These are phyloP conservation scores for Rhodosporidiobolus odoratus DNA, from an alignment of 768 basidiomycete genomes.

Conservation along the genomic window DNA sequence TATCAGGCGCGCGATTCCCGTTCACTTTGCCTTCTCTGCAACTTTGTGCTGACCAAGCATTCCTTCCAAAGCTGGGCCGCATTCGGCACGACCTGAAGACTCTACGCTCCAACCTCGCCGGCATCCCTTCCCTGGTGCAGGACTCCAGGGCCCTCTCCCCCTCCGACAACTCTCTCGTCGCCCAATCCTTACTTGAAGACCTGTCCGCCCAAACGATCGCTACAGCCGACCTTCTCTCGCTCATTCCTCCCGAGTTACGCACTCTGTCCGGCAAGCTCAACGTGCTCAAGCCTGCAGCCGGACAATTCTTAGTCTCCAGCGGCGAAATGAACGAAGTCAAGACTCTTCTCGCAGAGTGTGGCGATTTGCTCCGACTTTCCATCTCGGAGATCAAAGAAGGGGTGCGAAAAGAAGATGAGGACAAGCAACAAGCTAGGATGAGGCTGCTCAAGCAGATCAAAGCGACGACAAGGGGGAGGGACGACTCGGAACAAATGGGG, in stretches of 20 bases:
- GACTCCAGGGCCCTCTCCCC: background rate
- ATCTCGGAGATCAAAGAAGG: background rate
- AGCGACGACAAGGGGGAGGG: background rate
- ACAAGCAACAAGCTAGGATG: constrained; percentile 9
- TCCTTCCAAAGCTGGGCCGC: background rate
- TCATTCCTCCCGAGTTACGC: background rate
- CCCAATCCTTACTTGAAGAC: background rate
- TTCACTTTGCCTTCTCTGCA: background rate
- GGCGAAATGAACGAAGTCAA: background rate
- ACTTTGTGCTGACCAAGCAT: background rate
- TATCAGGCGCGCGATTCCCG: background rate
- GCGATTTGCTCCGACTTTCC: background rate
- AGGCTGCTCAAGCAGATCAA: constrained; percentile 16
- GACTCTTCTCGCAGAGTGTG: background rate
- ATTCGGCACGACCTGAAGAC: background rate
- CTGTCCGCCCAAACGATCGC: background rate
- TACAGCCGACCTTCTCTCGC: background rate
- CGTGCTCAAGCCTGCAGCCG: constrained; percentile 12
- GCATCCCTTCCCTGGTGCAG: background rate
- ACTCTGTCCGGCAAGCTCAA: background rate
- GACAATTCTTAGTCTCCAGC: constrained; percentile 10
- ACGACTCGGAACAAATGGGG: constrained; percentile 4
- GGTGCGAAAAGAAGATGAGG: background rate
- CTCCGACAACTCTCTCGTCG: background rate
- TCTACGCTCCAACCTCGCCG: background rate